Evolutionary conservation across 2,329 filamentous ascomycete species (phyloP).

Genomic region (Pestalotiopsis sp.): DNA sequence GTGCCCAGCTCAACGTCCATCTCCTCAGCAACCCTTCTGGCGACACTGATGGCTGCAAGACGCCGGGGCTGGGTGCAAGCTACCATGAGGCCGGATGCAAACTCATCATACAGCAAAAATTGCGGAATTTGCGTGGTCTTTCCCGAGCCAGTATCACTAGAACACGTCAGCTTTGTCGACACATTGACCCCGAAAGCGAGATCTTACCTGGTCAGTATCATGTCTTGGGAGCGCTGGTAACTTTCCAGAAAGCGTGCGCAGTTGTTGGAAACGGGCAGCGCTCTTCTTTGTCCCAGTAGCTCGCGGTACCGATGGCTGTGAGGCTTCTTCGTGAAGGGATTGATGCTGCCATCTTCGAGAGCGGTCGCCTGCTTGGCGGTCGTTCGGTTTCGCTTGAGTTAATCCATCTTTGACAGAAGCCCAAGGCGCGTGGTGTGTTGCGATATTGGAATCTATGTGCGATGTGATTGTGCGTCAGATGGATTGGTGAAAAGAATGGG

Average conservation of each 20-base stretch:
- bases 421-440: neutral
- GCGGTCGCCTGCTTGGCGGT: neutral
- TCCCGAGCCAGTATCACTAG: neutral
- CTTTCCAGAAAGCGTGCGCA: neutral
- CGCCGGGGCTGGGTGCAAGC: neutral
- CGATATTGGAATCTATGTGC: neutral
- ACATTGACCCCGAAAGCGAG: neutral
- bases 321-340: neutral
- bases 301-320: neutral
- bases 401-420: neutral
- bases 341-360: neutral
- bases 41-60: neutral
- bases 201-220: neutral
- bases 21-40: neutral
- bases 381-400: neutral
- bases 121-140: neutral
- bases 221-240: neutral
- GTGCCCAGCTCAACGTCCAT: neutral
- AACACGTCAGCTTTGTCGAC: neutral
- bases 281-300: neutral
- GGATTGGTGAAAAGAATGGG: neutral
- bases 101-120: neutral
- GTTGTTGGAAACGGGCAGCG: neutral
- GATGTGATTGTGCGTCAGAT: neutral
- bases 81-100: neutral